Evolutionary conservation across 768 basidiomycete species (phyloP).

Genomic region (Infundibulicybe gibba): DNA sequence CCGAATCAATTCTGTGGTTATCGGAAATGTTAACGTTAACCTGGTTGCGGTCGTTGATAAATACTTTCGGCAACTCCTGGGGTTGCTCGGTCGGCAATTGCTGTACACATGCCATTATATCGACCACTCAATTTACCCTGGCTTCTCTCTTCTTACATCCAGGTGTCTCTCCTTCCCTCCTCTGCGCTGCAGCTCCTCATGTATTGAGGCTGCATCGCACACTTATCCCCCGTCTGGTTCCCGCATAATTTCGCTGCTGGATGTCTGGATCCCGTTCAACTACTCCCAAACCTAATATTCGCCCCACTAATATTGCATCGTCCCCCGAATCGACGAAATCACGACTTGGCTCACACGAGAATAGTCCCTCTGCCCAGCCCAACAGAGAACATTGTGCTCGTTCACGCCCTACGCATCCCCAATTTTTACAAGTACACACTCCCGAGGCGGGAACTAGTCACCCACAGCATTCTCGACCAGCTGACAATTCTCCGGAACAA

Average conservation of each 20-base stretch:
- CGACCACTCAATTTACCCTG: conserved; percentile 15
- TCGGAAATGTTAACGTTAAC: conserved; percentile 3
- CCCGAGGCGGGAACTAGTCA: conserved; percentile 15
- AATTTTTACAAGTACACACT: conserved; percentile 19
- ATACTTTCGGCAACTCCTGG: conserved; percentile 8
- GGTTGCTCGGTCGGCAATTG: conserved; percentile 12
- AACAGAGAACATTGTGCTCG: conserved; percentile 16
- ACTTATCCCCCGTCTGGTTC: conserved; percentile 25
- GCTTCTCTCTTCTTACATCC: conserved; percentile 10
- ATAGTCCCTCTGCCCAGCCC: conserved; percentile 17
- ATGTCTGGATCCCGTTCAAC: conserved; percentile 48
- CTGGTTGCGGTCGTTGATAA: conserved; percentile 8
- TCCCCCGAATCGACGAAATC: conserved; percentile 33
- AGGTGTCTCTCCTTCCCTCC: conserved; percentile 21
- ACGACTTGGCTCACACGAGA: conserved; percentile 38
- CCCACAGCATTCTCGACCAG: conserved; percentile 18
- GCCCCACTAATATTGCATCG: conserved; percentile 30
- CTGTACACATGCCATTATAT: conserved; percentile 16
- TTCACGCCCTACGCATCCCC: conserved; percentile 19
- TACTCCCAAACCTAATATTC: conserved; percentile 40
- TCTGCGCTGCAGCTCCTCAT: conserved; percentile 29
- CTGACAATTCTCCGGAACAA: conserved; percentile 26
- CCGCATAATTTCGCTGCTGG: conserved; percentile 25
- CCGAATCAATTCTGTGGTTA: too few relatives aligned
- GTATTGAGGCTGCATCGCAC: conserved; percentile 39